A percentile compares a stretch with the other conserved stretches of the same genome.
Evolutionary conservation across 2,329 filamentous ascomycete species (phyloP).

Genomic region (Penicillium brasilianum): DNA sequence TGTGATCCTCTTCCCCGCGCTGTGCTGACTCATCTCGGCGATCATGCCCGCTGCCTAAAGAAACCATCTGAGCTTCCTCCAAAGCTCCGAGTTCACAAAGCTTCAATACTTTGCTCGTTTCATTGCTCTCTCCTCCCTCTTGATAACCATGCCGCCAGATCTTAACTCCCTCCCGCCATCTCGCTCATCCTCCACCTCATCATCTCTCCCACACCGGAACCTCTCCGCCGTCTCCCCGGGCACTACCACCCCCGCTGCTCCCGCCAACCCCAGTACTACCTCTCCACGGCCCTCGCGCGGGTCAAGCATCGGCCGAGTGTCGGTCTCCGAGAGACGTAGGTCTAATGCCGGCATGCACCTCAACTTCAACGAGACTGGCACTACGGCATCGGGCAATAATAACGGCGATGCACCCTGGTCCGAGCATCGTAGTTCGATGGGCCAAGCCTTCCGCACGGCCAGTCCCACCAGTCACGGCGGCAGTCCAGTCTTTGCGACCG

Average conservation of each 20-base stretch:
- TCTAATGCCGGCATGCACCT: conserved; percentile 48
- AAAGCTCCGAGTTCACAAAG: conserved; percentile 11
- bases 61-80: conserved; percentile 18
- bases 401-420: conserved; percentile 44
- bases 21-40: conserved; percentile 19
- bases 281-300: conserved; percentile 49
- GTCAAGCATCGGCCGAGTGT: conserved; percentile 43
- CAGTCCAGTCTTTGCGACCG: conserved; percentile 49
- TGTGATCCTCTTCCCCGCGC: conserved; percentile 22
- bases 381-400: conserved; percentile 32
- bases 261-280: conserved; percentile 49
- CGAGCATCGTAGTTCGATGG: conserved; percentile 47
- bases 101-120: not conserved
- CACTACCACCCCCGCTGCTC: conserved; percentile 69
- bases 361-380: conserved; percentile 43
- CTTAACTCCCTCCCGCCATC: conserved; percentile 72
- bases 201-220: conserved; percentile 40
- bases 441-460: conserved; percentile 46
- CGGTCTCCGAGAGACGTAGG: conserved; percentile 50
- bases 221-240: conserved; percentile 54
- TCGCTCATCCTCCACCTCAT: conserved; percentile 50
- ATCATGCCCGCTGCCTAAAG: conserved; percentile 14
- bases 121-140: not conserved
- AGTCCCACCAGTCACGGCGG: conserved; percentile 52
- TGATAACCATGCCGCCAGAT: conserved; percentile 69